A percentile compares a stretch with the other conserved stretches of the same genome.
phyloP scores from a whole-genome alignment of 495 filamentous ascomycete species.

The Penicillium diatomitis region DNA sequence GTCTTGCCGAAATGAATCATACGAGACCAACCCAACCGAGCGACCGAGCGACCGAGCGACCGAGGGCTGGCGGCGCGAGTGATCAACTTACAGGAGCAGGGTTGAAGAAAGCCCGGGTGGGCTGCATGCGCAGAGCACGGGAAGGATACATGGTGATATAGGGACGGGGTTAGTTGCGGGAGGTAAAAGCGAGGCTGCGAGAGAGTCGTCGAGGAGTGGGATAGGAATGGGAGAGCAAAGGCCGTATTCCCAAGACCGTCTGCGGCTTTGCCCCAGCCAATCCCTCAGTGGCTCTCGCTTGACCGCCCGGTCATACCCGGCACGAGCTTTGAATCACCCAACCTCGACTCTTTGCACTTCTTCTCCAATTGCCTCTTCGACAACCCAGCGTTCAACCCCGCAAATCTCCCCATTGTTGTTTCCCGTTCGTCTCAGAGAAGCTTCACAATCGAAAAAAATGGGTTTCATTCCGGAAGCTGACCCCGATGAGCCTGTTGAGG shows the following conservation, averaged over 20 bases:
- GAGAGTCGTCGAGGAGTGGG: conserved; percentile 12
- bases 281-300: conserved; percentile 38
- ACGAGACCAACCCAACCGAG: conserved; percentile 1
- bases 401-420: conserved; percentile 7
- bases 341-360: conserved; percentile 18
- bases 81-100: conserved; percentile 66
- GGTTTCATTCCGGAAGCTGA: conserved; percentile 64
- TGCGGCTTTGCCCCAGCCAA: conserved; percentile 30
- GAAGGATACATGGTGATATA: conserved; percentile 56
- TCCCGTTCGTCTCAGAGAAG: conserved; percentile 14
- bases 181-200: conserved; percentile 11
- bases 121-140: conserved; percentile 46
- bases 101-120: conserved; percentile 55
- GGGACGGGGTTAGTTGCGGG: conserved; percentile 2
- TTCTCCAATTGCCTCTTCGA: conserved; percentile 15
- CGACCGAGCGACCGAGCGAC: conserved; percentile 3
- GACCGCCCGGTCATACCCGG: conserved; percentile 35
- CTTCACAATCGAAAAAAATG: conserved; percentile 32
- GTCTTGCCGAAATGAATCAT: conserved; percentile 19
- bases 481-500: conserved; percentile 73
- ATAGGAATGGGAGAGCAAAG: neutral
- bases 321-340: conserved; percentile 34
- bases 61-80: conserved; percentile 1
- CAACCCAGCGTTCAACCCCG: conserved; percentile 4
- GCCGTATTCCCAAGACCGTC: conserved; percentile 19